Base-by-base conservation (phyloP, 257 asterid genomes). In the Sherardia arvensis region DNA sequence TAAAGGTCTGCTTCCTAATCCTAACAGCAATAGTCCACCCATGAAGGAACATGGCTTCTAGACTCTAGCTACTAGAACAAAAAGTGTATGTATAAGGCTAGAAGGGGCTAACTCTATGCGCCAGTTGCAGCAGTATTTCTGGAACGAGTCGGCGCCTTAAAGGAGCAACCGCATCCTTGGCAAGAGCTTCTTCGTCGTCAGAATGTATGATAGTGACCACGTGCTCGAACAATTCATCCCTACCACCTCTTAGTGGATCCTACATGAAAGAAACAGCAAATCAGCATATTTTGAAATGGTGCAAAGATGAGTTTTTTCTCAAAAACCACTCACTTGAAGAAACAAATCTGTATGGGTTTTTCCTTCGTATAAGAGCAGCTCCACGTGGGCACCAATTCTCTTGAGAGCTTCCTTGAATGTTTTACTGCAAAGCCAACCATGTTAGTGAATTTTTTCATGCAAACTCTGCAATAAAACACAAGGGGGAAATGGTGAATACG, bases 221-320 rank as follows among this genome's bases (percentile, higher is more conserved):
- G 49, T 68, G 72, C 71, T 89, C 97, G 22, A 90, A 88, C 51
- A 93, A 81, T 66, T 93, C 95, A 22, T 87, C 97, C 78, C 79
- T 81, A 45, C 99, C 97, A 20, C 96, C 99, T 64, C 97, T 83
- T 4, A 93, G 86, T 67, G 96, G 99, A 75, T 90, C 97, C 99
- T 90, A 80, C 76, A 73, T 66, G 55, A 61, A 15, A 53, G 32
- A 25, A 34, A 54, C 7, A 49, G 18, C 23, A 20, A 14, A 43
- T 3, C 17, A 43, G 47, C 15, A 38, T 9, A 38, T 38, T 17
- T 4, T 9, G 3, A 30, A 38, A 11, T 36, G 48, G 48, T 40
- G 10, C 17, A 1, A 36, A 49, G 27, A 57, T 1, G 62, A 55
- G 6, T 25, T 45, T 12, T 11, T 21, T 38, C 20, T 38, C 57